phyloP scores from a whole-genome alignment of 225 moss, liverwort and hornwort species.

The Physcomitrellopsis africana region DNA sequence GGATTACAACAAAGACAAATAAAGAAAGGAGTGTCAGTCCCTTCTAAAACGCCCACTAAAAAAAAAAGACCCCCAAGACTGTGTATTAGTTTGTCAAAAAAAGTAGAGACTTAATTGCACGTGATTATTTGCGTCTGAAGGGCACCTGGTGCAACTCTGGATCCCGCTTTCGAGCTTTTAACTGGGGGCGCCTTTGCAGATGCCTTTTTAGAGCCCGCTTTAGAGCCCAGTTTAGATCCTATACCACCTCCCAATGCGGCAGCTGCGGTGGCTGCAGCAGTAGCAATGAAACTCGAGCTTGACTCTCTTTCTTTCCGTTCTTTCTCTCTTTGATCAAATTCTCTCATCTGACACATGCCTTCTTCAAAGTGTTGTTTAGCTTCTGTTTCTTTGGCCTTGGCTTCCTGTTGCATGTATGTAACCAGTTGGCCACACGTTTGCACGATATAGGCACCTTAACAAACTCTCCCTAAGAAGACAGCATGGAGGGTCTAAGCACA shows the following conservation, averaged over 20 bases:
- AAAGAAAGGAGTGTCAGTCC: too few relatives aligned
- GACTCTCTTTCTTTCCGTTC: slow-evolving; percentile 42
- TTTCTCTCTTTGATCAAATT: slow-evolving; percentile 38
- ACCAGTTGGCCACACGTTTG: background rate
- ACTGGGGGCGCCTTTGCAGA: slow-evolving; percentile 27
- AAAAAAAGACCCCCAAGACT: background rate
- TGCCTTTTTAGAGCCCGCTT: slow-evolving; percentile 26
- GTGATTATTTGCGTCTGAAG: background rate
- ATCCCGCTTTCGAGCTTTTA: slow-evolving; percentile 23
- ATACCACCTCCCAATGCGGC: slow-evolving; percentile 31
- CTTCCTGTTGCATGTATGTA: slow-evolving; percentile 35
- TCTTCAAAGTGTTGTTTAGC: slow-evolving; percentile 42
- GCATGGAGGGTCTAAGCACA: background rate
- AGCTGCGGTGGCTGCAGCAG: slow-evolving; percentile 26
- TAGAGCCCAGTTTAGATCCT: slow-evolving; percentile 5
- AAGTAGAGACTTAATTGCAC: background rate
- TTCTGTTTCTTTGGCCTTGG: slow-evolving; percentile 37
- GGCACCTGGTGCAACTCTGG: slow-evolving; percentile 29
- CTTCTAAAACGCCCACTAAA: background rate
- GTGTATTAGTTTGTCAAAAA: background rate
- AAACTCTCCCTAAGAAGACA: background rate
- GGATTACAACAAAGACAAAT: too few relatives aligned
- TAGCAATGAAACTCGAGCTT: slow-evolving; percentile 29
- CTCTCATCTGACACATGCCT: slow-evolving; percentile 31
- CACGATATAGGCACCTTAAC: background rate